Conservation (phyloP, 768 basidiomycete species). For the Mycena alexandri region DNA sequence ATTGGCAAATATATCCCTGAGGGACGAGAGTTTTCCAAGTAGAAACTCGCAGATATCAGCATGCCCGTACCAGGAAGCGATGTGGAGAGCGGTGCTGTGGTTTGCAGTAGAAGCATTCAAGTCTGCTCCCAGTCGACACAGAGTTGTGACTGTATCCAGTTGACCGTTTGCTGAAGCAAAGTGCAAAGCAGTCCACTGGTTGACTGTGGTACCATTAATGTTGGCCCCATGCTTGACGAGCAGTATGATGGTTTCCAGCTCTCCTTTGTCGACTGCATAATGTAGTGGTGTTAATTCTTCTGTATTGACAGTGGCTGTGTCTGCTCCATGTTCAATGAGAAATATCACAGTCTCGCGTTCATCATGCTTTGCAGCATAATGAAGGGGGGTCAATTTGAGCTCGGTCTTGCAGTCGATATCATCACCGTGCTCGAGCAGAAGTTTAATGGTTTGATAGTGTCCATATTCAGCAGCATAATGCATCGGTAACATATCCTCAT, state of each 20-base stretch:
- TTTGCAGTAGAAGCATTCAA: background rate
- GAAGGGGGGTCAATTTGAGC: conserved; percentile 19
- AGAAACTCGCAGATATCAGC: conserved; percentile 12
- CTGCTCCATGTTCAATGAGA: conserved; percentile 30
- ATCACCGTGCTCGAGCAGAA: conserved; percentile 18
- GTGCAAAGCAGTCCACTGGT: conserved; percentile 21
- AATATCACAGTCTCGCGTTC: conserved; percentile 24
- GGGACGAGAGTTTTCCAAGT: background rate
- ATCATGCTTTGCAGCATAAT: conserved; percentile 24
- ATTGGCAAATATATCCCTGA: background rate
- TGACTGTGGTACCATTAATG: conserved; percentile 8
- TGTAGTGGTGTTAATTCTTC: conserved; percentile 23
- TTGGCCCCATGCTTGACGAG: conserved; percentile 20
- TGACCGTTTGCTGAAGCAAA: conserved; percentile 20
- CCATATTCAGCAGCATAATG: conserved; percentile 35
- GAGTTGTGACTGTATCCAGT: conserved; percentile 4
- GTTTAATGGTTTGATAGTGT: conserved; percentile 15
- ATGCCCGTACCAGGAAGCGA: conserved; percentile 25
- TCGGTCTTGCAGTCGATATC: conserved; percentile 18
- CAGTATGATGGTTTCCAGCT: conserved; percentile 12
- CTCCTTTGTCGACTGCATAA: conserved; percentile 17
- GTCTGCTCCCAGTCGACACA: conserved; percentile 16
- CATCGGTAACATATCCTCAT: conserved; percentile 25
- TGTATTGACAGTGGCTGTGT: background rate
- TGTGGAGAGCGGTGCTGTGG: conserved; percentile 10